phyloP scores from a whole-genome alignment of 768 basidiomycete genomes.

The Boletus eberwhitei region DNA sequence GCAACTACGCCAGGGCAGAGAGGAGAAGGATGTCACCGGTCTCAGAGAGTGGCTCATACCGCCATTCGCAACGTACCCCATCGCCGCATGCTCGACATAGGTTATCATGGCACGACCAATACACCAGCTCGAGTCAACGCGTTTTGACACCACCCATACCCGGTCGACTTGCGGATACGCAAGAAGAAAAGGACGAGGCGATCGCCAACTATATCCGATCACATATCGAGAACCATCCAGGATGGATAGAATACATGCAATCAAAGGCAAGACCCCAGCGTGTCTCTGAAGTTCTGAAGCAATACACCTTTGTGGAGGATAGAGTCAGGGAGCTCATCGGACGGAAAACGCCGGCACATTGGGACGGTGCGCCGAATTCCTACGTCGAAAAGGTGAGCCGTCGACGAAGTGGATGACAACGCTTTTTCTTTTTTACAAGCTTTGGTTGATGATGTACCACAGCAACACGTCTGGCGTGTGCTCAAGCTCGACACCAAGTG shows the following conservation, averaged over 20 bases:
- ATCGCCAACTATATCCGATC: slow-evolving; percentile 44
- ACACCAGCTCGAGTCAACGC: slow-evolving; percentile 2
- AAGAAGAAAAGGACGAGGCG: slow-evolving; percentile 39
- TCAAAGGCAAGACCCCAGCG: slow-evolving; percentile 39
- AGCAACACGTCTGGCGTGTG: slow-evolving; percentile 50
- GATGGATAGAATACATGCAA: slow-evolving; percentile 46
- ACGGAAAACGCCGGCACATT: slow-evolving; percentile 40
- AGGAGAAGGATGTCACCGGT: slow-evolving; percentile 10
- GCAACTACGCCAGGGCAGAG: slow-evolving; percentile 11
- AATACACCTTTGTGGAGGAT: slow-evolving; percentile 52
- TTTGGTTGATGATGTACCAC: not conserved
- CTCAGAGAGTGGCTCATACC: slow-evolving; percentile 19
- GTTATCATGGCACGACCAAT: not conserved
- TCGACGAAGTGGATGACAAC: slow-evolving; percentile 3
- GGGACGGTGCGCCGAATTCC: slow-evolving; percentile 32
- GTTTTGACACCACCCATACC: slow-evolving; percentile 23
- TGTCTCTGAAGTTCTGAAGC: slow-evolving; percentile 41
- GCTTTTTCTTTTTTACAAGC: not conserved
- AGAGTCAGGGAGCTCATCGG: slow-evolving; percentile 47
- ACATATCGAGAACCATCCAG: slow-evolving; percentile 42
- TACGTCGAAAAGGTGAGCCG: slow-evolving; percentile 45
- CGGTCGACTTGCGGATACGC: slow-evolving; percentile 31
- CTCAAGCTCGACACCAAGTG: slow-evolving; percentile 43
- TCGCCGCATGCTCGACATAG: slow-evolving; percentile 8
- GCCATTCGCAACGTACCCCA: slow-evolving; percentile 11